These are phyloP conservation scores for Globisporangium nunn DNA, from an alignment of 352 stramenopile genomes.

Conservation along the genomic window DNA sequence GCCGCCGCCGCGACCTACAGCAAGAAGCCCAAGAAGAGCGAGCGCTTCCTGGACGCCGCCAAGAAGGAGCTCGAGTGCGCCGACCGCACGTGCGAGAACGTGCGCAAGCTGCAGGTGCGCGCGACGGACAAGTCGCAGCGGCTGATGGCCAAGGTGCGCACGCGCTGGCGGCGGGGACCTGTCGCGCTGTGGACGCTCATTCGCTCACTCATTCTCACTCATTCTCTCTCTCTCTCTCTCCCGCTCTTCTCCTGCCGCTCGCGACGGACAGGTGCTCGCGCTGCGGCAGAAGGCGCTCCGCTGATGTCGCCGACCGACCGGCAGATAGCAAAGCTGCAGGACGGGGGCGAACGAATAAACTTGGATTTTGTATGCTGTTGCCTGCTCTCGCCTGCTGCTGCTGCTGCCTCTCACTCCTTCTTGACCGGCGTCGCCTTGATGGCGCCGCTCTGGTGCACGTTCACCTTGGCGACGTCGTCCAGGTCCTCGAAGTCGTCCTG, in stretches of 20 bases:
- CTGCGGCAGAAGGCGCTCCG: conserved; percentile 34
- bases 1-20: not conserved
- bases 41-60: conserved; percentile 50
- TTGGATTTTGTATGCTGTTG: not conserved
- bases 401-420: conserved; percentile 30
- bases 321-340: not conserved
- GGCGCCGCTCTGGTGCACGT: conserved; percentile 64
- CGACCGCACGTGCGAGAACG: conserved; percentile 49
- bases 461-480: conserved; percentile 69
- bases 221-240: not conserved
- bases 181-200: not conserved
- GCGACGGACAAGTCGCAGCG: conserved; percentile 50
- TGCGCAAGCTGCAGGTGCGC: conserved; percentile 56
- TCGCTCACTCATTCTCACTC: not conserved
- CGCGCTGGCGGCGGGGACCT: too few species aligned
- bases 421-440: conserved; percentile 57
- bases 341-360: not conserved
- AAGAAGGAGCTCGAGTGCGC: conserved; percentile 41
- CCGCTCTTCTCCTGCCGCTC: not conserved
- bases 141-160: conserved; percentile 54
- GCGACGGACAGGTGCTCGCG: conserved; percentile 23
- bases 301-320: conserved; percentile 13
- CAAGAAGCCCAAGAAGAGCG: conserved; percentile 17
- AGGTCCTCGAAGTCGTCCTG: conserved; percentile 81
- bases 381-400: not conserved